Base-by-base conservation (phyloP, 2,329 filamentous ascomycete genomes). In the Monilinia fructigena region DNA sequence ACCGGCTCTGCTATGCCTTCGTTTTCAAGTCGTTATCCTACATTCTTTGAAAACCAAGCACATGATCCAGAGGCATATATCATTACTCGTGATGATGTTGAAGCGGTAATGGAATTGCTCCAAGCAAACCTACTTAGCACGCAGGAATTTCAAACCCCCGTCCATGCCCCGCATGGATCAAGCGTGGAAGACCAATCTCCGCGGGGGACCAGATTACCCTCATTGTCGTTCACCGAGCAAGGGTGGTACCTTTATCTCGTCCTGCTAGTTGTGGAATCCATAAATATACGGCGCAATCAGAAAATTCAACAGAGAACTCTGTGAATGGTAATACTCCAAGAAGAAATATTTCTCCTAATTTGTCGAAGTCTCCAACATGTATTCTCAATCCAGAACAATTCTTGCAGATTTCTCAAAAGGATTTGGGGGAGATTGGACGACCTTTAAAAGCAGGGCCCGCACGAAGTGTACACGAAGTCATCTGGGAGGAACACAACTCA, bases 51-150 rank as follows among this genome's bases (percentile, higher is more conserved):
- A 10, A 59, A 28, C 10, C 53, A 70, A 55, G 28, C 31, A 50
- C 55, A 56, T 5, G 35, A 48, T 38, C 55, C 68, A 4, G 67
- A 65, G 23, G 55, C 68, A 18, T 74, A 70, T 26, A 59, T 74
- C 18, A 72, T 74, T 23, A 74, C 72, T 2, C 68, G 60, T 20
- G 58, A 70, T 66, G 72, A 74, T 56, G 69, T 74, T 48, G 70
- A 74, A 40, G 66, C 65, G 8, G 69, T 74, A 26, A 68, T 71
- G 6, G 66, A 72, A 48, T 56, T 73, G 47, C 63, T 65, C 20
- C 31, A 50, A 26, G 35, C 18, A 42, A 60, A 38, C 52, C 7
- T 65, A 4, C 55, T 45, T 11, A 10, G 23, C 3, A 54, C 31
- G 8, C 38, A 11, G 20, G 63, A 42, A 47, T 11, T 2, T 59